Conservation (phyloP, 2,329 filamentous ascomycete species). For the Aspergillus pseudoviridinutans region DNA sequence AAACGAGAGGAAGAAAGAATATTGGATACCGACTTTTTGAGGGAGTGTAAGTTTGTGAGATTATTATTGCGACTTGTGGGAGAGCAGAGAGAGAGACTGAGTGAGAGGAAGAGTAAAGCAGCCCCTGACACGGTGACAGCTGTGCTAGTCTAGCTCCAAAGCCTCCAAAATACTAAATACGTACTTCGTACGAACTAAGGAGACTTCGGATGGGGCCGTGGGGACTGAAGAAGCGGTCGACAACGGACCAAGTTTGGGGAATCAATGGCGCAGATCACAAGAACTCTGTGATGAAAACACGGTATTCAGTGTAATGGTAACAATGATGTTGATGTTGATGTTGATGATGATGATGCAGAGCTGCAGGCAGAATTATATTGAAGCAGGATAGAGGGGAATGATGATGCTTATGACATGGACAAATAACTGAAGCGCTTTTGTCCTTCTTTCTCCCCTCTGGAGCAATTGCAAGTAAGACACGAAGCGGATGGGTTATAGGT, state of each 20-base stretch:
- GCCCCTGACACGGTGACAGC: conserved; percentile 38
- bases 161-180: neutral
- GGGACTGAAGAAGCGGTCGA: conserved; percentile 26
- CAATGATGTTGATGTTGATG: conserved; percentile 8
- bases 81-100: neutral
- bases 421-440: conserved; percentile 1
- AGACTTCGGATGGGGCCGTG: conserved; percentile 23
- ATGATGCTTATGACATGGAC: conserved; percentile 13
- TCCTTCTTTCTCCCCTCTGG: neutral
- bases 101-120: conserved; percentile 18
- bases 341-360: neutral
- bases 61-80: neutral
- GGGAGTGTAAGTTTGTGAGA: neutral
- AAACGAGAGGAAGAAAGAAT: conserved; percentile 21
- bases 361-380: conserved; percentile 1
- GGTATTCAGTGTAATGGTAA: conserved; percentile 2
- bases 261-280: conserved; percentile 21
- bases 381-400: conserved; percentile 6
- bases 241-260: conserved; percentile 15
- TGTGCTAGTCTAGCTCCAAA: conserved; percentile 20
- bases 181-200: conserved; percentile 11
- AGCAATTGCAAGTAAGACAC: conserved; percentile 3
- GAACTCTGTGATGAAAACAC: neutral
- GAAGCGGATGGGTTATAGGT: neutral
- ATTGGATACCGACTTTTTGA: conserved; percentile 11